These are phyloP conservation scores for Serendipita vermifera DNA, from an alignment of 768 basidiomycete species.

Conservation along the genomic window DNA sequence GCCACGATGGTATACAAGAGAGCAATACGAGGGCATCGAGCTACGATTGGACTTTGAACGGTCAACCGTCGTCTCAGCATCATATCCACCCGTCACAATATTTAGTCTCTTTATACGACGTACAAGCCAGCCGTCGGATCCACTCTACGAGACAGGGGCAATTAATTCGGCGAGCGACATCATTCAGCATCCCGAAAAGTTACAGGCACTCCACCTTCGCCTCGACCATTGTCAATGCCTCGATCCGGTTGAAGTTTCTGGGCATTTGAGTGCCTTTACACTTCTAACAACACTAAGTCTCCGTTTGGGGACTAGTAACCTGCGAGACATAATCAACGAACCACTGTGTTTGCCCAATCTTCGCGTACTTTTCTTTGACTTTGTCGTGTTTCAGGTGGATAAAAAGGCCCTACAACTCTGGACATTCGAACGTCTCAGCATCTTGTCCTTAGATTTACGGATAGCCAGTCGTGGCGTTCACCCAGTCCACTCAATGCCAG, in stretches of 20 bases:
- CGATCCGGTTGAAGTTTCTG: neutral
- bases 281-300: neutral
- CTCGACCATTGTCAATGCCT: neutral
- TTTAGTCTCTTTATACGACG: neutral
- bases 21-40: neutral
- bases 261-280: neutral
- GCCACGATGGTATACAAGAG: neutral
- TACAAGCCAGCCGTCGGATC: too few relatives aligned
- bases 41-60: neutral
- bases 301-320: neutral
- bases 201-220: neutral
- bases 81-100: neutral
- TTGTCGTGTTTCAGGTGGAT: neutral
- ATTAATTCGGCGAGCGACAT: neutral
- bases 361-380: neutral
- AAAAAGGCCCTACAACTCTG: neutral
- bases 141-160: neutral
- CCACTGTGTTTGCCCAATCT: neutral
- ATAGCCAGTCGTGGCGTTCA: neutral
- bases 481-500: neutral
- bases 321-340: neutral
- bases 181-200: neutral
- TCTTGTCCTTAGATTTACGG: too few relatives aligned
- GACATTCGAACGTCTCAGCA: neutral
- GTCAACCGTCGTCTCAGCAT: neutral